These are phyloP conservation scores for Leishmania amazonensis DNA, from an alignment of 208 protist genomes.

Conservation along the genomic window DNA sequence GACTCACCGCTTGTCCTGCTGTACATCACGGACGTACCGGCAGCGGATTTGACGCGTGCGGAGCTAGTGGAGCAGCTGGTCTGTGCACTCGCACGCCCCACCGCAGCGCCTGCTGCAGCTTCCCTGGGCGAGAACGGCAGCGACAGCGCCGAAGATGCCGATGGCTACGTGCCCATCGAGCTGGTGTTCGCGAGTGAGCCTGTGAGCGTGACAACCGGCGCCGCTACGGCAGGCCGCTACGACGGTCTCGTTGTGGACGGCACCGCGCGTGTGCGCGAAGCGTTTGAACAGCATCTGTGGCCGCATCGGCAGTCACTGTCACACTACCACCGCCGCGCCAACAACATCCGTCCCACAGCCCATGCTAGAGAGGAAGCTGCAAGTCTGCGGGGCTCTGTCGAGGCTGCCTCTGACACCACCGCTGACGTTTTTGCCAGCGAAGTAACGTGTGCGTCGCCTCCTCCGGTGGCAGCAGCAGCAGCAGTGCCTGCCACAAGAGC, in stretches of 20 bases:
- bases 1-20: conserved; percentile 29
- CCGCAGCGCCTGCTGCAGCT: not conserved
- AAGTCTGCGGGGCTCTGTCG: too few species aligned
- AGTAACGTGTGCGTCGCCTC: not conserved
- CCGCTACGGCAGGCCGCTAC: not conserved
- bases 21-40: conserved; percentile 24
- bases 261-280: conserved; percentile 40
- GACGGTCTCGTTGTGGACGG: conserved; percentile 20
- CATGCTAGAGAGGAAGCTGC: not conserved
- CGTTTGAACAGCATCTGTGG: conserved; percentile 69
- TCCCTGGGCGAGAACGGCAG: conserved; percentile 2
- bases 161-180: conserved; percentile 32
- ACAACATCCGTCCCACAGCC: not conserved
- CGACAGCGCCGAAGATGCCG: conserved; percentile 1
- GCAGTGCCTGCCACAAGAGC: not conserved
- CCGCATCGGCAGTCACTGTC: conserved; percentile 22
- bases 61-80: conserved; percentile 15
- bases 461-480: not conserved
- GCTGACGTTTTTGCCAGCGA: not conserved
- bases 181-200: conserved; percentile 29
- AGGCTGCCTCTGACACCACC: not conserved
- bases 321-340: not conserved
- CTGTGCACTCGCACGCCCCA: not conserved
- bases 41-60: conserved; percentile 6
- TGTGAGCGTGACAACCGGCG: not conserved